Percentiles rank a stretch among this genome's conserved stretches.
phyloP scores from a whole-genome alignment of 2,329 filamentous ascomycete species.

The Trichophyton mentagrophytes region DNA sequence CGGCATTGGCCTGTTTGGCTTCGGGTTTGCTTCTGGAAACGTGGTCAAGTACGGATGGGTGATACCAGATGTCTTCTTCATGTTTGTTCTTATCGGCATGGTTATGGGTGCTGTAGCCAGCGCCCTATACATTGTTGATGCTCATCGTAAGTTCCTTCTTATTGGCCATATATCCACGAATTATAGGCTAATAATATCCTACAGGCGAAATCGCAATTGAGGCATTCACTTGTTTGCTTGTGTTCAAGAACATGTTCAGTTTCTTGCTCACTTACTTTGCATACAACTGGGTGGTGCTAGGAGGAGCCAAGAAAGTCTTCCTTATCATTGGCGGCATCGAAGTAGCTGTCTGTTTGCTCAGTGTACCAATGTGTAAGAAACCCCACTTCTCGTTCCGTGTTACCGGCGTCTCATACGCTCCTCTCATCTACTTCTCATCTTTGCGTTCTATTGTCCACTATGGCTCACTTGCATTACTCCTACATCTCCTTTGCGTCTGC shows the following conservation, averaged over 20 bases:
- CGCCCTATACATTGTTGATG: conserved; percentile 82
- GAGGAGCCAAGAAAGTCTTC: conserved; percentile 49
- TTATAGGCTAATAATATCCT: conserved; percentile 9
- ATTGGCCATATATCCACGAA: background rate
- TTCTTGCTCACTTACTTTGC: conserved; percentile 75
- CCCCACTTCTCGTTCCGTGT: background rate
- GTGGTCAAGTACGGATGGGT: conserved; percentile 54
- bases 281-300: conserved; percentile 63
- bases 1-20: conserved; percentile 69
- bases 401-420: too few relatives aligned
- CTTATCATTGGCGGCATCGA: conserved; percentile 63
- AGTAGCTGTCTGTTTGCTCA: conserved; percentile 59
- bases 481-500: too few relatives aligned
- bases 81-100: conserved; percentile 75
- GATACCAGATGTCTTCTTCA: conserved; percentile 70
- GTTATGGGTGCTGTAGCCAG: conserved; percentile 79
- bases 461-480: too few relatives aligned
- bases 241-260: conserved; percentile 92
- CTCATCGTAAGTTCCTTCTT: conserved; percentile 54
- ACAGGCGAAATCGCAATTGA: conserved; percentile 68
- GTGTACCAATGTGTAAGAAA: conserved; percentile 65
- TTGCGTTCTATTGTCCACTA: too few relatives aligned
- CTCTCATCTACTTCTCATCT: too few relatives aligned
- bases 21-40: conserved; percentile 59
- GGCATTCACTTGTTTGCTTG: conserved; percentile 74